Conservation (phyloP, 129 eudicot species). For the Logfia minima region DNA sequence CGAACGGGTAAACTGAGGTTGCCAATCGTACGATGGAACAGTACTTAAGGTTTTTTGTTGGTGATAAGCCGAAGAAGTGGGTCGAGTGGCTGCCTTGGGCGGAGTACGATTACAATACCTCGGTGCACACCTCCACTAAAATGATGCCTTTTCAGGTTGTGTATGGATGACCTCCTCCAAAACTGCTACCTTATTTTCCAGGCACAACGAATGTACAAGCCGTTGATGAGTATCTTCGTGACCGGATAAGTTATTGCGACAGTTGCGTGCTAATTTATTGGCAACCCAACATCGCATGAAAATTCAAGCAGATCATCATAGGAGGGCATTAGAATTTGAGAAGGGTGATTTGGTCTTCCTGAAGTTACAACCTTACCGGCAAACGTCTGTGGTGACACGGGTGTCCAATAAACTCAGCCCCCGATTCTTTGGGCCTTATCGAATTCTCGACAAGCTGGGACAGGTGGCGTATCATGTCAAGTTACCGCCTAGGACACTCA, state of each 20-base stretch:
- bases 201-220: background rate
- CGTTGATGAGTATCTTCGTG: conserved; percentile 6
- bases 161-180: background rate
- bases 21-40: background rate
- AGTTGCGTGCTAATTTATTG: background rate
- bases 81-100: background rate
- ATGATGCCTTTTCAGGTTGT: background rate
- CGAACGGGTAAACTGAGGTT: background rate
- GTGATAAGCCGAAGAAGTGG: background rate
- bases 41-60: background rate
- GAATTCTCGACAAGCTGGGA: background rate
- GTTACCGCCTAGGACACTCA: background rate
- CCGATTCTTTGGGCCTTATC: background rate
- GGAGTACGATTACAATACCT: conserved; percentile 8
- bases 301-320: background rate
- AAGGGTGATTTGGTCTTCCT: background rate
- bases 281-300: conserved; percentile 1
- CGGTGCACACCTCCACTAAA: background rate
- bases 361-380: background rate
- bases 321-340: background rate
- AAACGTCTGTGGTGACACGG: background rate
- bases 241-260: background rate
- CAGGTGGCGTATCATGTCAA: background rate
- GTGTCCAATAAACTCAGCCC: background rate
- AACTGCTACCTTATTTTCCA: background rate